Percentiles rank a stretch among this genome's conserved stretches.
Conservation (phyloP, 1,284 basidiomycete genomes). For the Ganoderma leucocontextum region DNA sequence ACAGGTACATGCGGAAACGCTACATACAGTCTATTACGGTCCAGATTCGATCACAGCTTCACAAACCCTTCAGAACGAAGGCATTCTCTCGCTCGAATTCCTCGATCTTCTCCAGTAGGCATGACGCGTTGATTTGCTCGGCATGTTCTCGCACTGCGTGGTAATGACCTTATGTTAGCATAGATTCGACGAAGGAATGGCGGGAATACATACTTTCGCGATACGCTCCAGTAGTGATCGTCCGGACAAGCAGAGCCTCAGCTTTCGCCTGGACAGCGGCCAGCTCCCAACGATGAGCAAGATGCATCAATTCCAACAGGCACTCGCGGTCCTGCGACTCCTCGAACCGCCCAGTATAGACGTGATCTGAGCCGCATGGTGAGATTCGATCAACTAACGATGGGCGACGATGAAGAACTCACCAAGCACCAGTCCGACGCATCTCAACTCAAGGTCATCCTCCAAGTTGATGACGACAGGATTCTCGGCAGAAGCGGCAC, state of each 20-base stretch:
- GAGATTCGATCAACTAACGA: neutral
- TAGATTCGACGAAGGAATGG: neutral
- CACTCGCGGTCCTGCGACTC: constrained; percentile 20
- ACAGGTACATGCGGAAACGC: neutral
- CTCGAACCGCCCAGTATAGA: constrained; percentile 28
- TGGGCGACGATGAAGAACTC: neutral
- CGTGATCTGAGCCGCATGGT: constrained; percentile 23
- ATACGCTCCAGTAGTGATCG: constrained; percentile 22
- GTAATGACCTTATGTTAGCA: neutral
- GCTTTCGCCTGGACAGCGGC: constrained; percentile 15
- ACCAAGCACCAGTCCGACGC: constrained; percentile 13
- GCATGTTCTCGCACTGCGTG: constrained; percentile 20
- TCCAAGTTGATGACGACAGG: constrained; percentile 32
- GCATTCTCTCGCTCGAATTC: constrained; percentile 23
- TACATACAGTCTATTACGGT: neutral
- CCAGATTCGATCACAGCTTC: neutral
- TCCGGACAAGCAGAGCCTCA: constrained; percentile 23
- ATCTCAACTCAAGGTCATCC: constrained; percentile 30
- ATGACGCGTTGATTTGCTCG: constrained; percentile 6
- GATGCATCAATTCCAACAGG: constrained; percentile 25
- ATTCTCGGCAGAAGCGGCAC: constrained; percentile 28
- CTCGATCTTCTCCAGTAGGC: constrained; percentile 16
- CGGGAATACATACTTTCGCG: constrained; percentile 15
- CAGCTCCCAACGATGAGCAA: constrained; percentile 28
- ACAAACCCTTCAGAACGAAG: neutral